These are phyloP conservation scores for Prosopis cineraria DNA, from an alignment of 306 rosid species.

Conservation along the genomic window DNA sequence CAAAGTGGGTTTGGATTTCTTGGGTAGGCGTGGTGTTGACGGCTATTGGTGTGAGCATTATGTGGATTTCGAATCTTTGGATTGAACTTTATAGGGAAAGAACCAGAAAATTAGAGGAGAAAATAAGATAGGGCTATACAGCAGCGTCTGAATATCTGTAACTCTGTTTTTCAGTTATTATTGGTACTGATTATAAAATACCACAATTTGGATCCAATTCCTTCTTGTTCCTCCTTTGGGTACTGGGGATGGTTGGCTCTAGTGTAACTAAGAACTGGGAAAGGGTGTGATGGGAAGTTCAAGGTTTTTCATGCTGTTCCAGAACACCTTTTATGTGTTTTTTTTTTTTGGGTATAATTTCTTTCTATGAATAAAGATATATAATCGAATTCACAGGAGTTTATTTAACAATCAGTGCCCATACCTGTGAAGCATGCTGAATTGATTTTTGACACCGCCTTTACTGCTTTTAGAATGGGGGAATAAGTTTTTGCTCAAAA, in stretches of 20 bases:
- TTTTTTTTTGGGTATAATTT: background rate
- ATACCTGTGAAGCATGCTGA: background rate
- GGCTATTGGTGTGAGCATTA: constrained; percentile 78
- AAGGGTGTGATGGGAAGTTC: background rate
- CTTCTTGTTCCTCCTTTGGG: background rate
- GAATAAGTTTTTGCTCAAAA: background rate
- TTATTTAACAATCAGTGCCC: background rate
- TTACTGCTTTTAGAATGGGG: background rate
- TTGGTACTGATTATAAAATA: background rate
- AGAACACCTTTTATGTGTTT: background rate
- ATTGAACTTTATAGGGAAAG: constrained; percentile 54
- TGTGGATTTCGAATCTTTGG: constrained; percentile 92
- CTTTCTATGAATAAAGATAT: background rate
- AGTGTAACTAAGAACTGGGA: background rate
- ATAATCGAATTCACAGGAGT: background rate
- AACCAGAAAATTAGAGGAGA: constrained; percentile 52
- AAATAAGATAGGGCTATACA: constrained; percentile 44
- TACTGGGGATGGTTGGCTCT: background rate
- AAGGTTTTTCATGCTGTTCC: background rate
- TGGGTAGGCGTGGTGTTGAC: constrained; percentile 69
- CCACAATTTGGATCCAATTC: background rate
- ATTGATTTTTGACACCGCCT: background rate
- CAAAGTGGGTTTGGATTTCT: constrained; percentile 83
- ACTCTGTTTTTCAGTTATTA: background rate
- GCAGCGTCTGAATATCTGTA: background rate